Evolutionary conservation across 1,139 yeast species (phyloP), one percentile per base, ranked within the genome.

Genomic region (Kazachstania sp.): DNA sequence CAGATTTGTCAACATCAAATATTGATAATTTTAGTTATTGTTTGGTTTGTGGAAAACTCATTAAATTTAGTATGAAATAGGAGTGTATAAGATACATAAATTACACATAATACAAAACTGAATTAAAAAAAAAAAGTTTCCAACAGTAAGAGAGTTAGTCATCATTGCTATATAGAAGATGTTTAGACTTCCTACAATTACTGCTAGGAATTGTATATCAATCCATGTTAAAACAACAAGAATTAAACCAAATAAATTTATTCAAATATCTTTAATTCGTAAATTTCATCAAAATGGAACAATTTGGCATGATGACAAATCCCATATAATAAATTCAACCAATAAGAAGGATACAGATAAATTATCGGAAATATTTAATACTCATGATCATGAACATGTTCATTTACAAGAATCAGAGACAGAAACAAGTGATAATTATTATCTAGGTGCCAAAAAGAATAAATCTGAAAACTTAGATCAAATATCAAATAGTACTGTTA

Each of bases 361-460:
- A 34, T 28, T 43, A 9, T 7, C 41, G 4, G 12, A 37, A 7
- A 35, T 37, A 12, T 38, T 38, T 18, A 65, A 58, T 38, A 52
- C 55, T 20, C 51, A 54, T 12, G 57, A 61, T 34, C 69, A 68
- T 52, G 69, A 66, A 35, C 73, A 70, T 52, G 58, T 68, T 29
- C 72, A 69, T 51, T 47, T 69, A 44, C 62, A 63, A 37, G 66
- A 66, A 48, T 68, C 72, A 1, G 72, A 69, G 52, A 65, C 71
- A 0, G 71, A 69, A 48, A 49, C 53, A 20, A 69, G 68, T 49
- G 72, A 51, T 43, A 48, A 49, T n/a, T 47, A 46, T 45, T 37
- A 30, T 15, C 45, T 41, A 8, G 49, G 45, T 30, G 45, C 46
- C n/a, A 39, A 36, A 26, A 37, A 36, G 4, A 46, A 46, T 43